A percentile compares a stretch with the other conserved stretches of the same genome.
phyloP scores from a whole-genome alignment of 2,329 filamentous ascomycete species.

The Penicillium sp. region DNA sequence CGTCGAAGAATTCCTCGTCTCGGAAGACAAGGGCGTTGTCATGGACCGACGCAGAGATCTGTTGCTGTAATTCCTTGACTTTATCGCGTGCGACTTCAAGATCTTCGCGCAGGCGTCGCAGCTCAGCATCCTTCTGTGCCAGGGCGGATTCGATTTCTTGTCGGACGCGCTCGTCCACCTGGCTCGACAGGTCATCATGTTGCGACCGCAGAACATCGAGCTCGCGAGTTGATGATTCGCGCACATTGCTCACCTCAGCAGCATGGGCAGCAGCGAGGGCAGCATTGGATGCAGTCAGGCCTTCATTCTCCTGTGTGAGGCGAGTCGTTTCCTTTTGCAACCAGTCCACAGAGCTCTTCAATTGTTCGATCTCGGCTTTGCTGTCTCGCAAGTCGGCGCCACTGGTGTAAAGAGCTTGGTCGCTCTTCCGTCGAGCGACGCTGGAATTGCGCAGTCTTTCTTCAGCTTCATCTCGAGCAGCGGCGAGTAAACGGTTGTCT shows the following conservation, averaged over 20 bases:
- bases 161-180: slow-evolving; percentile 62
- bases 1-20: slow-evolving; percentile 95
- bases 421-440: slow-evolving; percentile 55
- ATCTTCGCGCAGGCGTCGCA: slow-evolving; percentile 73
- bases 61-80: slow-evolving; percentile 59
- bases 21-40: slow-evolving; percentile 76
- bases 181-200: slow-evolving; percentile 62
- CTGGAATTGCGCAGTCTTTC: slow-evolving; percentile 59
- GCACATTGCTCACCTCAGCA: slow-evolving; percentile 66
- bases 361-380: slow-evolving; percentile 80
- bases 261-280: slow-evolving; percentile 75
- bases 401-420: slow-evolving; percentile 62
- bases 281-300: slow-evolving; percentile 73
- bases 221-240: slow-evolving; percentile 64
- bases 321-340: slow-evolving; percentile 79
- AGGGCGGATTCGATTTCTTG: slow-evolving; percentile 65
- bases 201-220: slow-evolving; percentile 67
- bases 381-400: slow-evolving; percentile 74
- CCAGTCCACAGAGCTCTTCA: slow-evolving; percentile 75
- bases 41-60: slow-evolving; percentile 58
- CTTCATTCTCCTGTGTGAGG: slow-evolving; percentile 79
- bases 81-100: slow-evolving; percentile 69
- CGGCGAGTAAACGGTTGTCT: slow-evolving; percentile 78
- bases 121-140: slow-evolving; percentile 81
- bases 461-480: slow-evolving; percentile 71